Base-by-base conservation (phyloP, 768 basidiomycete genomes). In the Tulasnella sp. region DNA sequence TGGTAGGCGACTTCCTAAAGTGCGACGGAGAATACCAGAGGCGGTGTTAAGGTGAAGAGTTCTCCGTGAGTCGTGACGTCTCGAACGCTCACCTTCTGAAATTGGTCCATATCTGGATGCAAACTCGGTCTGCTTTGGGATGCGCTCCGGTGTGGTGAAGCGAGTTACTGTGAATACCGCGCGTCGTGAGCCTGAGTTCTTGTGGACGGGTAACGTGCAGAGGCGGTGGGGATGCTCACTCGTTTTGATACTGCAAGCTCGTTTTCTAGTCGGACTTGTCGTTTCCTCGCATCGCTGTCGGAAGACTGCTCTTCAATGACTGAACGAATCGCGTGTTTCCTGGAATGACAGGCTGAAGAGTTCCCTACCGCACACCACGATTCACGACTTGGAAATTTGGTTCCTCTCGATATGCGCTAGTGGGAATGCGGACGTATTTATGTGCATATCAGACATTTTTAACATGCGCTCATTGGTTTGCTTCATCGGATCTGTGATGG, bases 1-100 rank as follows among this genome's bases (percentile, higher is more conserved):
- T 77, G 50, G 31, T 78, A 37, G 24, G 60, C 77, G 37, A 78
- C 28, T 31, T 78, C 77, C 77, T 78, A 20, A 20, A 42, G 22
- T 14, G 34, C 18, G 58, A 37, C 58, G 34, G 24, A 34, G n/a
- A 64, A 34, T 2, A n/a, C 20, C 1, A 64, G n/a, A 16, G n/a
- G 9, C 41, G 48, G 41, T 31, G 60, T 64, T 64, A 16, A n/a
- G 12, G 22, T 50, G 60, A 9, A 28, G 24, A 24, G 22, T 3
- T 28, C 31, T 64, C 9, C 60, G 60, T 31, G 28, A 16, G 12
- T 31, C 24, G n/a, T 64, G 60, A 64, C 60, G 60, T 64, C 60
- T 20, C 31, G 60, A 58, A 28, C 41, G 41, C 77, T 28, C 58
- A 78, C 77, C 60, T 69, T 64, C 40, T 31, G 40, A 4, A 41